phyloP scores from a whole-genome alignment of 163 green algal genomes.

The Trebouxia gelatinosa region DNA sequence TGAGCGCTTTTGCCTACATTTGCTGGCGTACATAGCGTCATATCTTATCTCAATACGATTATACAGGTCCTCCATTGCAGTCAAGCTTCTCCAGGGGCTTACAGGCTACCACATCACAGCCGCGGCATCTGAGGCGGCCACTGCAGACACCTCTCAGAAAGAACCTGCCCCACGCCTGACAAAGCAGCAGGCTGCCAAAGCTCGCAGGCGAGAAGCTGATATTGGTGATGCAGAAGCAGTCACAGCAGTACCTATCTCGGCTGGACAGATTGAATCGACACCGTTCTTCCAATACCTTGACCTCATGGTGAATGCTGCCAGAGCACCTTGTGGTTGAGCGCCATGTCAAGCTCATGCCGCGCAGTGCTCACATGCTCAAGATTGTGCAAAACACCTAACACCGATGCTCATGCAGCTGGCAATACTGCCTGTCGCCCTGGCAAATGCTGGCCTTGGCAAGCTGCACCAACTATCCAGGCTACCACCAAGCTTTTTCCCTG shows the following conservation, averaged over 20 bases:
- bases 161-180: not conserved
- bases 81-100: not conserved
- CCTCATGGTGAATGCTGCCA: not conserved
- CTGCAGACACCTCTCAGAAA: no score
- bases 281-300: not conserved
- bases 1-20: not conserved
- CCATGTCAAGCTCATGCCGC: not conserved
- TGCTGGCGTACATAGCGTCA: not conserved
- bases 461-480: not conserved
- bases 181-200: constrained; percentile 19
- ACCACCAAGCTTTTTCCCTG: not conserved
- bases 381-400: not conserved
- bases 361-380: not conserved
- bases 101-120: constrained; percentile 2
- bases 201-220: not conserved
- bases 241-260: not conserved
- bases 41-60: not conserved
- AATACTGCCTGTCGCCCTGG: not conserved
- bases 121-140: not conserved
- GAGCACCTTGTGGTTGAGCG: no score
- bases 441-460: not conserved
- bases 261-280: not conserved
- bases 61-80: constrained; percentile 4
- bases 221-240: constrained; percentile 7
- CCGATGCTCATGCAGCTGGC: not conserved